Evolutionary conservation across 441 rosid genomes (phyloP).

Genomic region (Mallotus japonicus): DNA sequence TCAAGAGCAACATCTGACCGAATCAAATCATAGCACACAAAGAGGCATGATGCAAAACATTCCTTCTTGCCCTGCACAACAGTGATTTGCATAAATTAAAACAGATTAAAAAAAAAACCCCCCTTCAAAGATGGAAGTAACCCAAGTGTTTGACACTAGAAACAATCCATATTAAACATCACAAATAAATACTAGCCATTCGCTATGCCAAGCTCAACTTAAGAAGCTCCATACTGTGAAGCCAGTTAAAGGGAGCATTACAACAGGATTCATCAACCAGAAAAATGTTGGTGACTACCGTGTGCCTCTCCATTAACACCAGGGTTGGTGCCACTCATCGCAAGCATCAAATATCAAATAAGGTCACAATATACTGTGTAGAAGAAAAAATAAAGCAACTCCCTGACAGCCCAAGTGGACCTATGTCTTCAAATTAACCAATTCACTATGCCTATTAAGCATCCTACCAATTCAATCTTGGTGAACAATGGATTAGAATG

Average conservation of each 20-base stretch:
- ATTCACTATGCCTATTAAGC: too few species aligned
- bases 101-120: not conserved
- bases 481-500: not conserved
- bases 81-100: not conserved
- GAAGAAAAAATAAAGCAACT: not conserved
- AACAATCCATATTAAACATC: too few species aligned
- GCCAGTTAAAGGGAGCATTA: not conserved
- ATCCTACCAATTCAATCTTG: not conserved
- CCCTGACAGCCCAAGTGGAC: not conserved
- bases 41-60: constrained; percentile 95
- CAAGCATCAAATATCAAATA: not conserved
- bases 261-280: not conserved
- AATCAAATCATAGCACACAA: constrained; percentile 90
- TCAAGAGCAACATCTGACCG: constrained; percentile 89
- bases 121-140: not conserved
- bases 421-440: too few species aligned
- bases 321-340: not conserved
- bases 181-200: too few species aligned
- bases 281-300: not conserved
- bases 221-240: not conserved
- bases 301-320: not conserved
- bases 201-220: too few species aligned
- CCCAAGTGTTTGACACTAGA: not conserved
- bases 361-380: not conserved
- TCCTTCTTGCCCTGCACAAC: constrained; percentile 84